Conservation (phyloP, 148 eudicot species). For the Agrostemma githago region DNA sequence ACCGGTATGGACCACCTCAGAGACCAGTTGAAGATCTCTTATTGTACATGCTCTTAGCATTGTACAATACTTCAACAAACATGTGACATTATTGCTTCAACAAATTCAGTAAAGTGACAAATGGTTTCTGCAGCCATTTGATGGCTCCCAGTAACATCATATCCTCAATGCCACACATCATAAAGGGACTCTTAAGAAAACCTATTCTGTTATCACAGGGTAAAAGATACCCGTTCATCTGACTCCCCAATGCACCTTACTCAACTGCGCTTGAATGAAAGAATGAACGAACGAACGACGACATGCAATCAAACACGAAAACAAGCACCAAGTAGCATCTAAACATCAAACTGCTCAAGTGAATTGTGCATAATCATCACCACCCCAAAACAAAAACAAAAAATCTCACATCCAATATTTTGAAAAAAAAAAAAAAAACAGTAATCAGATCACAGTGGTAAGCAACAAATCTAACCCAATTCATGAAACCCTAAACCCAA, state of each 20-base stretch:
- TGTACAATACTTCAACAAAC: no score
- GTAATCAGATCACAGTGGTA: neutral
- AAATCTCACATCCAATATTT: neutral
- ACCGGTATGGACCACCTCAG: neutral
- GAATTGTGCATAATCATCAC: neutral
- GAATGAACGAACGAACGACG: neutral
- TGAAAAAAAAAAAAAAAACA: neutral
- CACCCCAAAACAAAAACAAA: neutral
- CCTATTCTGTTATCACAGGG: neutral
- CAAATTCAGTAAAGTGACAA: neutral
- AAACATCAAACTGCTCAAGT: neutral
- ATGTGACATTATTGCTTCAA: no score
- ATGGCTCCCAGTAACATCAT: neutral
- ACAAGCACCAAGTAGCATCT: neutral
- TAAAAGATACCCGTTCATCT: neutral
- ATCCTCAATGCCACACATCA: neutral
- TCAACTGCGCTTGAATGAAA: neutral
- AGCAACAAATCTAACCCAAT: constrained; percentile 1
- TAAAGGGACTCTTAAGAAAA: no score
- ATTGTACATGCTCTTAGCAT: neutral
- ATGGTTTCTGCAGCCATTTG: neutral
- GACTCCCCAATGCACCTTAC: neutral
- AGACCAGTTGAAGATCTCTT: neutral
- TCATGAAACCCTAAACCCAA: constrained; percentile 22
- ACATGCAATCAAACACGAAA: neutral